Conservation (phyloP, 2,329 filamentous ascomycete species). For the Blastomyces percursus region DNA sequence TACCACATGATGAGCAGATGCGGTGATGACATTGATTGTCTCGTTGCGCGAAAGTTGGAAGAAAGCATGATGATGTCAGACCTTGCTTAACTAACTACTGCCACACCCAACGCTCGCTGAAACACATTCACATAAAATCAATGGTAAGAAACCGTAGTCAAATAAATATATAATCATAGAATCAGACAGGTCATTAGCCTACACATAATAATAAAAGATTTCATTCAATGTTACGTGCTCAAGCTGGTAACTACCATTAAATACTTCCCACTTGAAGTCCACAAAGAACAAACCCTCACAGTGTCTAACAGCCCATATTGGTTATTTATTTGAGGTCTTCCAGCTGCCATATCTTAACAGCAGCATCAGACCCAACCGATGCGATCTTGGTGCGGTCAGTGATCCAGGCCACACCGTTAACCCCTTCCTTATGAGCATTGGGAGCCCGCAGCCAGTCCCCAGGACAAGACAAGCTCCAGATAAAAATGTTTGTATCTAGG, state of each 20-base stretch:
- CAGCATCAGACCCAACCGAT: constrained; percentile 75
- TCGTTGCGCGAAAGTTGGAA: neutral
- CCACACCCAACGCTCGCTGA: neutral
- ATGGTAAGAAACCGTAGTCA: neutral
- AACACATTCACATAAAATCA: neutral
- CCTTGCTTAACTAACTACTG: neutral
- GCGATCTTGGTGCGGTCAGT: constrained; percentile 55
- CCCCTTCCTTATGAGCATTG: constrained; percentile 93
- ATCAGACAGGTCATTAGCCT: neutral
- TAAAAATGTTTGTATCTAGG: constrained; percentile 81
- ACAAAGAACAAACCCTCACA: neutral
- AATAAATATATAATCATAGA: neutral
- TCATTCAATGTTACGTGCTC: neutral
- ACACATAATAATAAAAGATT: neutral
- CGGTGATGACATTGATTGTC: neutral
- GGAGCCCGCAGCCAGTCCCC: constrained; percentile 71
- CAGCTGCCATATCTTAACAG: constrained; percentile 78
- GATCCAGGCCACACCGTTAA: constrained; percentile 77
- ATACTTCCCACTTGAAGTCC: neutral
- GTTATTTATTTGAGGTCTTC: constrained; percentile 24
- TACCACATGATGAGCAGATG: neutral
- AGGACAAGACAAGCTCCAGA: constrained; percentile 79
- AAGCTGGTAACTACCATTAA: neutral
- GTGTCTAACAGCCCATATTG: neutral
- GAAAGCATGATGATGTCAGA: neutral